Evolutionary conservation across 1,139 yeast genomes (phyloP).

Genomic region (Hansenula sp.): DNA sequence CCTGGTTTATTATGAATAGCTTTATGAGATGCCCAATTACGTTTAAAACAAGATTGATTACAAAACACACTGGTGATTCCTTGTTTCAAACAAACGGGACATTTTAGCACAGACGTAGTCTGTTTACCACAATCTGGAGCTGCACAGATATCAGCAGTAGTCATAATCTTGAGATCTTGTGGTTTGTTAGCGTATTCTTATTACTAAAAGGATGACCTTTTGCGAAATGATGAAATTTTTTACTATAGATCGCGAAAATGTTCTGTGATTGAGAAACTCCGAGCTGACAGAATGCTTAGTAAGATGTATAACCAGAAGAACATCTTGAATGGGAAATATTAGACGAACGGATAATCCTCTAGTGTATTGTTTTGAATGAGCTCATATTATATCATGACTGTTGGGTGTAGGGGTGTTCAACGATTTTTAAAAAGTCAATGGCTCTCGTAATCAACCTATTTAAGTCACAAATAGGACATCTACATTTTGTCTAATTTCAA

Average conservation of each 20-base stretch:
- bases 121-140: slow-evolving; percentile 82
- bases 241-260: too few species aligned
- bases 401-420: too few species aligned
- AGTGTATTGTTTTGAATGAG: too few species aligned
- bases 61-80: slow-evolving; percentile 67
- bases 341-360: too few species aligned
- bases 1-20: slow-evolving; percentile 41
- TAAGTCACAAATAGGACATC: too few species aligned
- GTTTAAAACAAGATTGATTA: slow-evolving; percentile 78
- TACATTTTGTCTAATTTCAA: too few species aligned
- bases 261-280: background rate
- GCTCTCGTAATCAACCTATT: too few species aligned
- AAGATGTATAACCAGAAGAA: background rate
- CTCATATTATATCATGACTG: too few species aligned
- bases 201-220: too few species aligned
- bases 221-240: background rate
- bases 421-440: too few species aligned
- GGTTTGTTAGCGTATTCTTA: too few species aligned
- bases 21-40: slow-evolving; percentile 62
- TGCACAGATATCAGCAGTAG: slow-evolving; percentile 24
- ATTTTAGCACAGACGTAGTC: slow-evolving; percentile 71
- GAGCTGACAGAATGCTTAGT: background rate
- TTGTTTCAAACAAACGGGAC: slow-evolving; percentile 86
- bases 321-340: too few species aligned
- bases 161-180: slow-evolving; percentile 1